These are phyloP conservation scores for Parsonsia alboflavescens DNA, from an alignment of 257 asterid genomes.

Conservation along the genomic window DNA sequence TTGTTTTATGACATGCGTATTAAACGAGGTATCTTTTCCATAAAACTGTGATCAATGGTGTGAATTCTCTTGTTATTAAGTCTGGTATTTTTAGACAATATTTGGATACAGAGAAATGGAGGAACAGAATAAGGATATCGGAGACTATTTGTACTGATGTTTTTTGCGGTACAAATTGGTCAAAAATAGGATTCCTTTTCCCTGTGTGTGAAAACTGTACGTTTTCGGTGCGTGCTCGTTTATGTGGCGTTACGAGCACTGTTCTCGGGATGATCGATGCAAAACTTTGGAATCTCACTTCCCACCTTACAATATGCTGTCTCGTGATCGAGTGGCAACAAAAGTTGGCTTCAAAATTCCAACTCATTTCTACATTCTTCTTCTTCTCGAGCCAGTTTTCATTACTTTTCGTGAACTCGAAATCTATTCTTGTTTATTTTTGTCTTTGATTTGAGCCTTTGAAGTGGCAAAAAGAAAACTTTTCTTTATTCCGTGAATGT, in stretches of 20 bases:
- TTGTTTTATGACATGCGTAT: too few relatives aligned
- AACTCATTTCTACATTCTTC: background rate
- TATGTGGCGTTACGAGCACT: conserved; percentile 1
- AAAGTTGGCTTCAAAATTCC: background rate
- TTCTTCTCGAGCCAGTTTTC: background rate
- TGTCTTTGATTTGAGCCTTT: too few relatives aligned
- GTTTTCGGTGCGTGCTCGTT: background rate
- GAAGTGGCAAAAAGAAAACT: background rate
- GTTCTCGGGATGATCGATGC: background rate
- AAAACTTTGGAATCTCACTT: background rate
- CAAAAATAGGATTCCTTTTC: conserved; percentile 1
- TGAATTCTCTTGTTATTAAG: too few relatives aligned
- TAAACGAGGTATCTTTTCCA: too few relatives aligned
- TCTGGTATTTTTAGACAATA: too few relatives aligned
- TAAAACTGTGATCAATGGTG: too few relatives aligned
- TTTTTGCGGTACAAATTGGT: background rate
- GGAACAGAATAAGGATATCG: background rate
- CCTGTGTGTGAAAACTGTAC: background rate
- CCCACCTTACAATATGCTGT: background rate
- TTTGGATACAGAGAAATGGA: background rate
- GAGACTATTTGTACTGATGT: too few relatives aligned
- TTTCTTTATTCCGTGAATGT: background rate
- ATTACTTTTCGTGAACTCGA: background rate
- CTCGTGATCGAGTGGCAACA: conserved; percentile 11
- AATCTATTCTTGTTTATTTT: too few relatives aligned